Base-by-base conservation (phyloP, 805 yeast species). In the Myxozyma sirexii region DNA sequence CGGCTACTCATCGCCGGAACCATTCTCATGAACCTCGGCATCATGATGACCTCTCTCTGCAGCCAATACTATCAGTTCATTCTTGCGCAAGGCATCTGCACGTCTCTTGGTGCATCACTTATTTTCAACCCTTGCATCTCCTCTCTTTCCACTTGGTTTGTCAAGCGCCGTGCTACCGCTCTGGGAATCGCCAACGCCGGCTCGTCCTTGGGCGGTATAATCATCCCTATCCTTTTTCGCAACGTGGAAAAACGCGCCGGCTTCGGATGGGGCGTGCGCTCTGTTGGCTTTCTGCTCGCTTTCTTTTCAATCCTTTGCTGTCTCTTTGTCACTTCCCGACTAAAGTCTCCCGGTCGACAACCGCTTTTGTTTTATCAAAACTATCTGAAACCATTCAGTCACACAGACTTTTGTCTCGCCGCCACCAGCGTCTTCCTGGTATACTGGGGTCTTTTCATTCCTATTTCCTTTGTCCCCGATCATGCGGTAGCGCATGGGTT, bases 261-360 rank as follows among this genome's bases (percentile, higher is more conserved):
- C 0, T 82, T 80, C 65, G 75, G 74, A 10, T 83, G 86, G 86
- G 79, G 83, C 2, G 74, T 80, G 45, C 74, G 87, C 52, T 72
- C 77, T 15, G 70, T 82, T 49, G 82, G 82, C 0, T 77, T 83
- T 63, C 68, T 82, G 19, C 72, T 77, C 48, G 60, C 75, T 7
- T 74, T 59, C 0, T 70, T 74, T 13, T 57, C 65, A 13, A 33
- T 55, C 5, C 42, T 71, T 4, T 56, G 72, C 47, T 65, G 69
- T 17, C 19, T 70, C 6, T 46, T 69, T n/a, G 49, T 71, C 41
- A 63, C 62, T 23, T 60, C 74, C 2, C 62, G 77, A 15, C 58
- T 73, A n/a, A 37, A 37, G 26, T 43, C 60, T 4, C 54, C 54
- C 17, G 61, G 59, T 5, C 56, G 57, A 1, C 63, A 60, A n/a